Evolutionary conservation across 1,284 basidiomycete genomes (phyloP), one percentile per base, ranked within the genome.

Genomic region (Ceratobasidium sp.): DNA sequence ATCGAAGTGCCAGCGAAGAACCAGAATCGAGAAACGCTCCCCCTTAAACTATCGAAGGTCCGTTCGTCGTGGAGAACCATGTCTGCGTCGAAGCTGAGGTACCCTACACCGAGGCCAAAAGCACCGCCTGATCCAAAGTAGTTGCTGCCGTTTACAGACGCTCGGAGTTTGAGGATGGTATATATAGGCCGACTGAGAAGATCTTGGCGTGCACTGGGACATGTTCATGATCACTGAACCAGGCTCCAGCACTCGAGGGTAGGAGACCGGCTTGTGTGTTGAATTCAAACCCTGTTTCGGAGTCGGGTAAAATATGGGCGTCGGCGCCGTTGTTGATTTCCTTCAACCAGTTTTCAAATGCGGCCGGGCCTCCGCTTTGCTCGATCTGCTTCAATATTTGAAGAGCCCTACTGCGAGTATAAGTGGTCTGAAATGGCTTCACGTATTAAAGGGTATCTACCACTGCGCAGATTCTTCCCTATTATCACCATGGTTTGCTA

Each of bases 351-450:
- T 28, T 20, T 18, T 61, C 60, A 18, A 61, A 61, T 12, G 28
- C 60, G 33, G 60, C 60, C 5, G 60, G 40, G 39, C 60, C 60
- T 10, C 60, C 60, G 20, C 10, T 28, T 6, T 33, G 13, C 20
- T 61, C 60, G 18, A 61, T 61, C 26, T 61, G 28, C 33, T 61
- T 61, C 28, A 61, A 33, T 10, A 61, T 33, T 40, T 61, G 18
- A 20, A 61, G 60, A 28, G 60, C 60, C 40, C 60, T 61, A 20
- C 15, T 15, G 9, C 26, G 2, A 9, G 18, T 40, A 33, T 61
- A 33, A 61, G 60, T 7, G 20, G 20, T 13, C 2, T 20, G 26
- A 6, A 40, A 20, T 18, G 28, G 18, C 1, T 40, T 39, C 2
- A 18, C n/a, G 20, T 3, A 13, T 61, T 40, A 3, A 6, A 61